Evolutionary conservation across 1,284 basidiomycete species (phyloP).

Genomic region (Schizophyllum amplum): DNA sequence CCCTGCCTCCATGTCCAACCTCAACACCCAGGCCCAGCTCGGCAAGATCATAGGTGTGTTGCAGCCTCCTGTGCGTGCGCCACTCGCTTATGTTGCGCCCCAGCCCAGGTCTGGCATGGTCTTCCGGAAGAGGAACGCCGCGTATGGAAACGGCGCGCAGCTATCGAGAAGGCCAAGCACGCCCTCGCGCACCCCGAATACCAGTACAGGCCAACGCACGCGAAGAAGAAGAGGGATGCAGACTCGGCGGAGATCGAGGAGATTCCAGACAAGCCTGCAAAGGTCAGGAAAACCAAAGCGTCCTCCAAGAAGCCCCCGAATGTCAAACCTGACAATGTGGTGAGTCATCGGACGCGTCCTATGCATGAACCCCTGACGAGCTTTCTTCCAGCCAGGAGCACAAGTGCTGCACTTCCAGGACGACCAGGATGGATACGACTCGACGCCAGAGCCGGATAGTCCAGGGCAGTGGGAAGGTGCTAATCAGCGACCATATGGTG

Average conservation of each 20-base stretch:
- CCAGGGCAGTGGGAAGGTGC: background rate
- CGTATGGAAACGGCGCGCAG: background rate
- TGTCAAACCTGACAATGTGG: background rate
- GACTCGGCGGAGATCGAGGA: background rate
- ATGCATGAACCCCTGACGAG: background rate
- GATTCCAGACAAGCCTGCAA: background rate
- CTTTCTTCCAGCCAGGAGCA: background rate
- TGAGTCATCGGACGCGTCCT: background rate
- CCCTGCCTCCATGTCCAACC: slow-evolving; percentile 72
- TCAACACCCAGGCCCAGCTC: slow-evolving; percentile 60
- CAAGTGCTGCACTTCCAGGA: background rate
- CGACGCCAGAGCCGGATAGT: background rate
- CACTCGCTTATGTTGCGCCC: background rate
- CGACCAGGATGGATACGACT: background rate
- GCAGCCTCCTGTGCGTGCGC: background rate
- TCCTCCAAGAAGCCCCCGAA: background rate
- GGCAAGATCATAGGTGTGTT: slow-evolving; percentile 63
- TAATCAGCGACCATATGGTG: background rate
- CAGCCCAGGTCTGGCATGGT: background rate
- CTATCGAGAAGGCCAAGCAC: background rate
- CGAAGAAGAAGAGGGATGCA: background rate
- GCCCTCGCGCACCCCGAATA: background rate
- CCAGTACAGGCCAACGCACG: background rate
- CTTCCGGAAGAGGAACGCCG: background rate
- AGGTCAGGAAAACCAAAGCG: background rate